A percentile compares a stretch with the other conserved stretches of the same genome.
Evolutionary conservation across 805 yeast species (phyloP).

Genomic region (Candida morakotiae): DNA sequence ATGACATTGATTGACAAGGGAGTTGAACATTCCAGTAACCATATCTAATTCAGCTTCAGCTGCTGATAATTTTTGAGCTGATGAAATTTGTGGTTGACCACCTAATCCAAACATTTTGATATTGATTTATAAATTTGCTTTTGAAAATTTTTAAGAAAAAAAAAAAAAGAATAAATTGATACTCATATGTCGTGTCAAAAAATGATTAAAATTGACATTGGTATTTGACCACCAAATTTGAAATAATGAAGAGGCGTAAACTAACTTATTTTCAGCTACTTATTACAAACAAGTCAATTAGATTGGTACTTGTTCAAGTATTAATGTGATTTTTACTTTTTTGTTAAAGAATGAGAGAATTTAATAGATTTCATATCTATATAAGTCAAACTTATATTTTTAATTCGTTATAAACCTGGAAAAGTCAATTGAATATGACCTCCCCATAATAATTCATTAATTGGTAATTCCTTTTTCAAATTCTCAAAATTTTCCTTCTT

Average conservation of each 20-base stretch:
- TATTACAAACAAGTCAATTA: no score
- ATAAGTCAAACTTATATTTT: neutral
- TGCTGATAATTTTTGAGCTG: constrained; percentile 76
- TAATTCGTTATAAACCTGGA: constrained; percentile 25
- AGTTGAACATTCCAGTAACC: constrained; percentile 97
- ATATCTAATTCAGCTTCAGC: constrained; percentile 97
- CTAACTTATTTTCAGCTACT: no score
- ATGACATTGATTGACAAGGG: constrained; percentile 85
- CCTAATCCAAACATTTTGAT: constrained; percentile 69
- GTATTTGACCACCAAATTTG: no score
- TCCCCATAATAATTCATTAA: constrained; percentile 27
- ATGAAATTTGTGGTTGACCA: constrained; percentile 67
- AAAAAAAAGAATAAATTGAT: neutral
- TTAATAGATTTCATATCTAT: neutral
- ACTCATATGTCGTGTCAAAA: constrained; percentile 3
- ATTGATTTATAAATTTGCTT: neutral
- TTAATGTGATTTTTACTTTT: no score
- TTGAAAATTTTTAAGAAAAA: neutral
- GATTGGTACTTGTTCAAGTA: no score
- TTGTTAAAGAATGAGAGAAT: no score
- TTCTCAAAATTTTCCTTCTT: constrained; percentile 21
- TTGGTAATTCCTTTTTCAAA: constrained; percentile 15
- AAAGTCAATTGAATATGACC: constrained; percentile 32
- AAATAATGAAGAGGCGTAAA: no score
- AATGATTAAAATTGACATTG: no score